phyloP scores from a whole-genome alignment of 169 alveolate species.

The Eimeria acervulina region DNA sequence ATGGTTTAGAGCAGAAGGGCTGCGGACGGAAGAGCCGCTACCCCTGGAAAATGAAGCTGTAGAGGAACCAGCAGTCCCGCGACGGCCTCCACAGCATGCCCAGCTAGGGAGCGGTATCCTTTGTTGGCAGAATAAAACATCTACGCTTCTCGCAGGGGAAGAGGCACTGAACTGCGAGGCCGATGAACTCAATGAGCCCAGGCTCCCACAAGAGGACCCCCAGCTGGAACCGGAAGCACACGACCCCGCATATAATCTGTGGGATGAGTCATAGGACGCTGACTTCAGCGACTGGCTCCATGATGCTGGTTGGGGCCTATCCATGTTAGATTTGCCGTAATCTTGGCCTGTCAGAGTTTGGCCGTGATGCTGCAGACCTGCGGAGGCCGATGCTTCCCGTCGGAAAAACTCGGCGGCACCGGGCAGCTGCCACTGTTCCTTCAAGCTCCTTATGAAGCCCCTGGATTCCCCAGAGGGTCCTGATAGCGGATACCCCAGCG shows the following conservation, averaged over 20 bases:
- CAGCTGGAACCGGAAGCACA: slow-evolving; percentile 47
- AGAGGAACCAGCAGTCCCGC: slow-evolving; percentile 13
- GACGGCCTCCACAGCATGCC: slow-evolving; percentile 34
- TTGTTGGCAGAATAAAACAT: background rate
- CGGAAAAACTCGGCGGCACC: background rate
- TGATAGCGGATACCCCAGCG: background rate
- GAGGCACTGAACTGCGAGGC: slow-evolving; percentile 42
- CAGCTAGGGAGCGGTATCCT: slow-evolving; percentile 17
- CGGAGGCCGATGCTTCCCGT: background rate
- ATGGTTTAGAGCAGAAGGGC: slow-evolving; percentile 17
- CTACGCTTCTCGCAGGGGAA: slow-evolving; percentile 43
- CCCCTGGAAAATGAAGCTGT: slow-evolving; percentile 3
- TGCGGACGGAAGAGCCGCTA: slow-evolving; percentile 23
- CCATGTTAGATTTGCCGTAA: background rate
- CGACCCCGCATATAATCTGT: background rate
- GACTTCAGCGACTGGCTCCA: background rate
- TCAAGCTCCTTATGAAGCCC: slow-evolving; percentile 1
- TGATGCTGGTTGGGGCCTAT: background rate
- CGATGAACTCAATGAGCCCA: slow-evolving; percentile 27
- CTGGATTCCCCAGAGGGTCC: background rate
- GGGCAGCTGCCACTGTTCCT: slow-evolving; percentile 35
- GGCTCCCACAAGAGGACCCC: slow-evolving; percentile 29
- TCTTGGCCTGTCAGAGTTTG: slow-evolving; percentile 47
- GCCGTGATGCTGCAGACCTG: slow-evolving; percentile 10
- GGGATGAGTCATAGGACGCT: background rate